phyloP scores from a whole-genome alignment of 495 filamentous ascomycete genomes.

The Aspergillus ellipticus region DNA sequence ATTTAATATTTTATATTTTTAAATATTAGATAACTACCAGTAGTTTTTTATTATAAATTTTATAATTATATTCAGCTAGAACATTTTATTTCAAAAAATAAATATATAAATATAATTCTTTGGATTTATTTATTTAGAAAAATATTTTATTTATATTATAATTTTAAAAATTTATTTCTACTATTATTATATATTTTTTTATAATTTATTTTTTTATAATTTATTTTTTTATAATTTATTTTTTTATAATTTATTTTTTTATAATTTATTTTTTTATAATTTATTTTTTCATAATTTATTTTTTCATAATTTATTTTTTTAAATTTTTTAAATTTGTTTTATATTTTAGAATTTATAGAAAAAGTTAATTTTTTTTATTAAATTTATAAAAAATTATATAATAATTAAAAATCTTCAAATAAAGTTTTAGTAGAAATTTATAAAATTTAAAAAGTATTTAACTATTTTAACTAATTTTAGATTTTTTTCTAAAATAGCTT shows the following conservation, averaged over 20 bases:
- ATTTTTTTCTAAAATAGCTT: background rate
- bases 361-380: background rate
- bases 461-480: background rate
- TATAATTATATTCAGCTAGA: constrained; percentile 3
- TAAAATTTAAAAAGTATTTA: constrained; percentile 2
- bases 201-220: too few species aligned
- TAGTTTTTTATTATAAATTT: constrained; percentile 1
- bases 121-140: constrained; percentile 1
- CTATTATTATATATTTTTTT: constrained; percentile 5
- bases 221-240: too few species aligned
- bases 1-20: background rate
- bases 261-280: too few species aligned
- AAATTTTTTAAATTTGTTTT: too few species aligned
- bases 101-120: constrained; percentile 3
- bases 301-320: too few species aligned
- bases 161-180: background rate
- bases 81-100: constrained; percentile 2
- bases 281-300: too few species aligned
- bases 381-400: constrained; percentile 1
- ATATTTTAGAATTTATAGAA: too few species aligned
- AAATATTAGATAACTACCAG: background rate
- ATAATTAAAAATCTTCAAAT: background rate
- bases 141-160: constrained; percentile 6
- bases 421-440: too few species aligned
- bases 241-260: too few species aligned